Percentiles rank a stretch among this genome's conserved stretches.
phyloP scores from a whole-genome alignment of 2,329 filamentous ascomycete genomes.

The Mollisia scopiformis region DNA sequence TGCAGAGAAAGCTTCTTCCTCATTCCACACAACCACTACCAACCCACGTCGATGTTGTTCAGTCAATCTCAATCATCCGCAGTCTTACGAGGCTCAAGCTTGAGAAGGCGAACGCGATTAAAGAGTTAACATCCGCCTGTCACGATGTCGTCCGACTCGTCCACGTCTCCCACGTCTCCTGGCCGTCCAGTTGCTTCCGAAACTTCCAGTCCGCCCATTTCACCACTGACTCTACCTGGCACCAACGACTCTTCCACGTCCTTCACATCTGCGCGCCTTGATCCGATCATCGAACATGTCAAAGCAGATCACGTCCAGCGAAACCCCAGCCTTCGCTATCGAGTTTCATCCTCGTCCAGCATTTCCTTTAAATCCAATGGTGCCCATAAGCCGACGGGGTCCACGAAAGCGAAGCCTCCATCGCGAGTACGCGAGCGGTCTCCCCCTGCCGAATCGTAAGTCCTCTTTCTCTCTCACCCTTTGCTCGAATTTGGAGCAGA shows the following conservation, averaged over 20 bases:
- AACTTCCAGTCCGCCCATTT: constrained; percentile 25
- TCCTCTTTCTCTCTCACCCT: constrained; percentile 14
- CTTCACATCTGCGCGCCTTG: constrained; percentile 27
- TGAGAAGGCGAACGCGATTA: constrained; percentile 13
- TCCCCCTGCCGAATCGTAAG: constrained; percentile 42
- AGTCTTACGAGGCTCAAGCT: constrained; percentile 14
- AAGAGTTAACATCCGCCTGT: constrained; percentile 7
- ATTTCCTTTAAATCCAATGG: constrained; percentile 32
- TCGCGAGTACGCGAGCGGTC: constrained; percentile 36
- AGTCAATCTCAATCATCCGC: constrained; percentile 10
- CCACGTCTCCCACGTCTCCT: constrained; percentile 11
- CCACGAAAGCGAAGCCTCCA: constrained; percentile 15
- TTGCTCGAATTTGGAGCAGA: neutral
- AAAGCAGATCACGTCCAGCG: constrained; percentile 29
- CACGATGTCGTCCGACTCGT: constrained; percentile 16
- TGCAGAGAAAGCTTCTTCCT: constrained; percentile 6
- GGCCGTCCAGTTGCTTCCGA: constrained; percentile 11
- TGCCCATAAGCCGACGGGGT: constrained; percentile 12
- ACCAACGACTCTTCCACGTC: constrained; percentile 13
- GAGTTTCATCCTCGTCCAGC: constrained; percentile 29
- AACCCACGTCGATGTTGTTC: constrained; percentile 16
- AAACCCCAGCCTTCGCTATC: constrained; percentile 3
- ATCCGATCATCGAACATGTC: constrained; percentile 38
- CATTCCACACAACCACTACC: constrained; percentile 3
- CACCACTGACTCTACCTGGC: constrained; percentile 23